Percentiles rank a stretch among this genome's conserved stretches.
These are phyloP conservation scores for Tylopilus sp. DNA, from an alignment of 1,284 basidiomycete species.

Conservation along the genomic window DNA sequence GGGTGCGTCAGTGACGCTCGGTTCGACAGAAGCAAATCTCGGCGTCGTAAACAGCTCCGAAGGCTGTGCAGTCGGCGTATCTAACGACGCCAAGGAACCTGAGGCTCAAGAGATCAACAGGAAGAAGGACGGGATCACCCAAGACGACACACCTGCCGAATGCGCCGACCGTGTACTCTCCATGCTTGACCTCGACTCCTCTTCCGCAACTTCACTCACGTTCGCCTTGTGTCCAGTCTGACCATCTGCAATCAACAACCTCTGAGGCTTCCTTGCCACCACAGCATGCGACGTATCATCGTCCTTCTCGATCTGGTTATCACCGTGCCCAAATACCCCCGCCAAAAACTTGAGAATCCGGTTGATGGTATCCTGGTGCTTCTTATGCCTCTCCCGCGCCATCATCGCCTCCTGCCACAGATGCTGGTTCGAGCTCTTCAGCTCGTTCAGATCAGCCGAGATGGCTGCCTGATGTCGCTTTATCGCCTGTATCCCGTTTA, in stretches of 20 bases:
- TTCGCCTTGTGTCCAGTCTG: slow-evolving; percentile 36
- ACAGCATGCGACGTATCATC: slow-evolving; percentile 44
- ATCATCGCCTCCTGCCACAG: slow-evolving; percentile 91
- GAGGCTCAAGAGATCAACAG: slow-evolving; percentile 8
- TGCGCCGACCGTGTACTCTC: slow-evolving; percentile 28
- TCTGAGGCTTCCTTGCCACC: slow-evolving; percentile 48
- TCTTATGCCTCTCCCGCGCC: slow-evolving; percentile 77
- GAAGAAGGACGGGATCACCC: neutral
- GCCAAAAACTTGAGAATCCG: slow-evolving; percentile 93
- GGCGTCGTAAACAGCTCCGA: slow-evolving; percentile 29
- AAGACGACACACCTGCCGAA: slow-evolving; percentile 14
- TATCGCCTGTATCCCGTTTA: slow-evolving; percentile 84
- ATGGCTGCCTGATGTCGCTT: slow-evolving; percentile 91
- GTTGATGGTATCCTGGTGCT: slow-evolving; percentile 97
- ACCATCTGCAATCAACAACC: slow-evolving; percentile 67
- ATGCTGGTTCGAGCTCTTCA: slow-evolving; percentile 85
- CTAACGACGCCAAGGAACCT: slow-evolving; percentile 33
- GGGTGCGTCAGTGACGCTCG: slow-evolving; percentile 22
- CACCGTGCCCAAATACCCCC: slow-evolving; percentile 77
- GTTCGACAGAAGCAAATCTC: slow-evolving; percentile 25
- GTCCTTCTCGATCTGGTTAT: slow-evolving; percentile 41
- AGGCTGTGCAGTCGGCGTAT: slow-evolving; percentile 31
- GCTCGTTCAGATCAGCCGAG: slow-evolving; percentile 80
- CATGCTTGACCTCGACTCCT: slow-evolving; percentile 30
- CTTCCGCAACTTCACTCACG: slow-evolving; percentile 39